Conservation (phyloP, 2,329 filamentous ascomycete species). For the Aspergillus hortae region DNA sequence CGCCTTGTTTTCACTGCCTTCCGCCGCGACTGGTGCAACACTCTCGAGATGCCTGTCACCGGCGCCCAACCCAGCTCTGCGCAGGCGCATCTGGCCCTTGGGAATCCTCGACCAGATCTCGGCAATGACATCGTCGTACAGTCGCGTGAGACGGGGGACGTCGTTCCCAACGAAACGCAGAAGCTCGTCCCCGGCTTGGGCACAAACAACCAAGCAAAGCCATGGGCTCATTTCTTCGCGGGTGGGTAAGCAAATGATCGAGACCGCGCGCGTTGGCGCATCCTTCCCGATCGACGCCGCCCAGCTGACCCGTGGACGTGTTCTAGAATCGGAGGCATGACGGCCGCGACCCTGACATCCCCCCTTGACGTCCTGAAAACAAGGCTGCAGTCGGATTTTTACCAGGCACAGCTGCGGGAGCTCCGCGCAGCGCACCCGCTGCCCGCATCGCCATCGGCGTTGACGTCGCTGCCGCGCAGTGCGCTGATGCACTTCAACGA, state of each 20-base stretch:
- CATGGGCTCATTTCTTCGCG: slow-evolving; percentile 88
- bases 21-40: neutral
- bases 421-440: slow-evolving; percentile 59
- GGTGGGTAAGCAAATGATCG: slow-evolving; percentile 64
- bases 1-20: neutral
- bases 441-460: slow-evolving; percentile 38
- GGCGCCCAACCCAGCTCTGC: slow-evolving; percentile 21
- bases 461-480: slow-evolving; percentile 63
- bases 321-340: slow-evolving; percentile 78
- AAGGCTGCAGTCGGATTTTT: slow-evolving; percentile 88
- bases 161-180: slow-evolving; percentile 24
- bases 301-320: neutral
- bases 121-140: slow-evolving; percentile 20
- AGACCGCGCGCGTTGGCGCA: neutral
- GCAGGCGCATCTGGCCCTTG: slow-evolving; percentile 21
- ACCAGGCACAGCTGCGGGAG: slow-evolving; percentile 72
- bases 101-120: slow-evolving; percentile 10
- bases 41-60: slow-evolving; percentile 20
- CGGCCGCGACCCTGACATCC: slow-evolving; percentile 84
- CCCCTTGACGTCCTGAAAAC: slow-evolving; percentile 94
- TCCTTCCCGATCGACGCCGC: neutral
- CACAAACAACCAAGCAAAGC: slow-evolving; percentile 56
- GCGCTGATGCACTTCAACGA: slow-evolving; percentile 52
- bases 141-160: slow-evolving; percentile 38
- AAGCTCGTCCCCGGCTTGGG: slow-evolving; percentile 17